Evolutionary conservation across 306 rosid species (phyloP).

Genomic region (Carpinus viminea): DNA sequence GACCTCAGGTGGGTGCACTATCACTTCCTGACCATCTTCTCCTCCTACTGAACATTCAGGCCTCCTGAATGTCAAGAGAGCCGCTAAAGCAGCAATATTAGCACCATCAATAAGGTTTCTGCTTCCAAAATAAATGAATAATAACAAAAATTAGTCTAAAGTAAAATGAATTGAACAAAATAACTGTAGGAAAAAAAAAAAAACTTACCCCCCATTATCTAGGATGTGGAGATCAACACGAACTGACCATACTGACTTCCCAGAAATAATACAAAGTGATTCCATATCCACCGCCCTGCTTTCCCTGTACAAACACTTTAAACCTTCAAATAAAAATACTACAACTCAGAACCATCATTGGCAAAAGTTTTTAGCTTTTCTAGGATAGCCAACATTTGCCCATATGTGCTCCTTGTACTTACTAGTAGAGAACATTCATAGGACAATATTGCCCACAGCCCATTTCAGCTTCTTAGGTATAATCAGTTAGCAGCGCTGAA

Average conservation of each 20-base stretch:
- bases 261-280: conserved; percentile 74
- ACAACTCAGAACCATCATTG: background rate
- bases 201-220: conserved; percentile 81
- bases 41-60: conserved; percentile 88
- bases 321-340: conserved; percentile 18
- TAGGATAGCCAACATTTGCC: background rate
- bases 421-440: background rate
- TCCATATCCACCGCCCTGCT: conserved; percentile 87
- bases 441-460: background rate
- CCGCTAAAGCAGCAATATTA: conserved; percentile 82
- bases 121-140: conserved; percentile 21
- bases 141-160: background rate
- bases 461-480: background rate
- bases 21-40: conserved; percentile 80
- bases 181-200: background rate
- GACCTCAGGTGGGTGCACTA: conserved; percentile 90
- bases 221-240: conserved; percentile 82
- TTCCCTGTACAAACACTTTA: conserved; percentile 53
- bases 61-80: conserved; percentile 74
- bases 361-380: background rate
- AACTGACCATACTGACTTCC: conserved; percentile 80
- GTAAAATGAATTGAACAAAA: background rate
- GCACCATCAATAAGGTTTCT: conserved; percentile 93
- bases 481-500: background rate
- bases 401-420: background rate